phyloP scores from a whole-genome alignment of 495 filamentous ascomycete genomes.

The Talaromyces wortmannii region DNA sequence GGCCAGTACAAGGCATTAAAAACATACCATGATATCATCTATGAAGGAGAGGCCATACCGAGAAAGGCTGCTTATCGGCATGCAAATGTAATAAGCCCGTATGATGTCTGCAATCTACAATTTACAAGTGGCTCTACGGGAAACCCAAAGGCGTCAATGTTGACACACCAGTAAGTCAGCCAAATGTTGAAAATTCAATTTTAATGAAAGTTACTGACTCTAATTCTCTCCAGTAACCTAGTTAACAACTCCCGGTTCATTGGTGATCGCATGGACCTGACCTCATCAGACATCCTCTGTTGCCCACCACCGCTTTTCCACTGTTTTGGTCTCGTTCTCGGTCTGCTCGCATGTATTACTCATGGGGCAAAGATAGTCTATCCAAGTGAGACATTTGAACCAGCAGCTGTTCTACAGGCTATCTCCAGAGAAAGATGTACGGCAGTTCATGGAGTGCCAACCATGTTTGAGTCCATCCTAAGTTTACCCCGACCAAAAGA shows the following conservation, averaged over 20 bases:
- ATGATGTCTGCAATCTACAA: conserved; percentile 63
- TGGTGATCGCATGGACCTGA: conserved; percentile 60
- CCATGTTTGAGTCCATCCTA: conserved; percentile 65
- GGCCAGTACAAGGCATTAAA: conserved; percentile 40
- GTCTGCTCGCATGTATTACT: conserved; percentile 58
- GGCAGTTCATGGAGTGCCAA: conserved; percentile 63
- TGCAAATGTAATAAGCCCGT: conserved; percentile 39
- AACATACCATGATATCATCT: conserved; percentile 45
- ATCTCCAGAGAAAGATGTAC: conserved; percentile 60
- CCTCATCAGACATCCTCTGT: conserved; percentile 55
- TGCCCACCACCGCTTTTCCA: conserved; percentile 68
- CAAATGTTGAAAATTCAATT: not conserved
- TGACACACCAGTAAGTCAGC: conserved; percentile 55
- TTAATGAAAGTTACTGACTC: not conserved
- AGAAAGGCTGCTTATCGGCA: conserved; percentile 12
- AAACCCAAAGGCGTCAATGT: conserved; percentile 67
- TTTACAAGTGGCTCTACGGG: conserved; percentile 69
- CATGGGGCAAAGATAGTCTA: conserved; percentile 63
- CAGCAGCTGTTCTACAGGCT: conserved; percentile 48
- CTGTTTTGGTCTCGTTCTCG: conserved; percentile 68
- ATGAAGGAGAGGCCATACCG: conserved; percentile 28
- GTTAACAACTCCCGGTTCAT: conserved; percentile 67
- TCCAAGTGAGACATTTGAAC: conserved; percentile 57
- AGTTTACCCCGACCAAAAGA: conserved; percentile 38
- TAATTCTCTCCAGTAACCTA: conserved; percentile 41